Percentiles rank a stretch among this genome's conserved stretches.
Conservation (phyloP, 1,139 yeast genomes). For the Yamadazyma spencermartinsiae region DNA sequence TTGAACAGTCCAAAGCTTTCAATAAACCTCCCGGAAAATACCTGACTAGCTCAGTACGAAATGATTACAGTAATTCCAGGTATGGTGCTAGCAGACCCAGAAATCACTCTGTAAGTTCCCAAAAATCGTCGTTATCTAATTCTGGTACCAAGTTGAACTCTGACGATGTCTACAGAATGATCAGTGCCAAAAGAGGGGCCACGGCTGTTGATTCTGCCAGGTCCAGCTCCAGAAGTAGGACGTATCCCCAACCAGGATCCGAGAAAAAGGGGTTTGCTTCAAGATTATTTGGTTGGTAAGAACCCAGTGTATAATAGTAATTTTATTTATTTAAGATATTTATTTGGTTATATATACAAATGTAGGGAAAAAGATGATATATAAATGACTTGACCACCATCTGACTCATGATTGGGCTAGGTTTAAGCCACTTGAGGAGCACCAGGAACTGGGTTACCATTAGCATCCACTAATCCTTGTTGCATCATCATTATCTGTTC, state of each 20-base stretch:
- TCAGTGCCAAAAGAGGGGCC: slow-evolving; percentile 13
- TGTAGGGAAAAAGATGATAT: slow-evolving; percentile 1
- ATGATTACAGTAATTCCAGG: slow-evolving; percentile 7
- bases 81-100: slow-evolving; percentile 9
- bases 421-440: slow-evolving; percentile 44
- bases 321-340: neutral
- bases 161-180: slow-evolving; percentile 24
- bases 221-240: slow-evolving; percentile 5
- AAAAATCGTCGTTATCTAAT: neutral
- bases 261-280: slow-evolving; percentile 24
- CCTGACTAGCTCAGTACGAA: slow-evolving; percentile 5
- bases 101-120: slow-evolving; percentile 6
- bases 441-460: slow-evolving; percentile 82
- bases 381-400: neutral
- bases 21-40: neutral
- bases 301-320: neutral
- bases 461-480: slow-evolving; percentile 76
- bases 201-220: slow-evolving; percentile 3
- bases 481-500: slow-evolving; percentile 78
- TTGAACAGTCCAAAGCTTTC: slow-evolving; percentile 15
- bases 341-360: slow-evolving; percentile 4
- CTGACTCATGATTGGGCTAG: neutral
- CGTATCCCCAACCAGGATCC: slow-evolving; percentile 4
- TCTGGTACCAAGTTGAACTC: slow-evolving; percentile 19
- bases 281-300: slow-evolving; percentile 39